Base-by-base conservation (phyloP, 1,284 basidiomycete species). In the Malassezia psittaci region DNA sequence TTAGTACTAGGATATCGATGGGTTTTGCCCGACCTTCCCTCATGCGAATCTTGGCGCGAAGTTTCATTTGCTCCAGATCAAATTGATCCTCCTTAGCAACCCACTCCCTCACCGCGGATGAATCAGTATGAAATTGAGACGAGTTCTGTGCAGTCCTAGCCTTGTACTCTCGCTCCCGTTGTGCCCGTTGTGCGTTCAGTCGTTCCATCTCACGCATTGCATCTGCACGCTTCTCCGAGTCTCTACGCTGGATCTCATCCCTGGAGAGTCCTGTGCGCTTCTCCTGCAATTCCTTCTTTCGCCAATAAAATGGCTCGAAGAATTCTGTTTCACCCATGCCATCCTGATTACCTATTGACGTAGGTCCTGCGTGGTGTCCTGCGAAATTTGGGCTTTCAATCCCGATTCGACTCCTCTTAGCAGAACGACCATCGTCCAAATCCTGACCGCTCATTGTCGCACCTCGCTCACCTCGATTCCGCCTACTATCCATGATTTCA, bases 101-200 rank as follows among this genome's bases (percentile, higher is more conserved):
- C 94, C 94, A 99, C 57, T 96, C 90, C 3, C 87, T 86, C 91
- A 96, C 96, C 66, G 93, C 88, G 13, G 85, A 89, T 24, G 89
- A 89, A 77, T 98, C 94, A 45, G 89, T 86, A 53, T 91, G 74
- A 51, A 90, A 81, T 53, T 87, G 85, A 83, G 90, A 80, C 51
- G 87, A 78, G 67, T 91, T 88, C 75, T 98, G 93, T 69, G 96
- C 89, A 68, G 98, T 93, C 24, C 91, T 79, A 34, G 94, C 76
- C 54, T 81, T 81, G 74, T 86, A 83, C 68, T 96, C 93, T 3
- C 83, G 84, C 72, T 99, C 94, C 52, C 94, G 80, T 70, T 96
- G 88, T 19, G 89, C 90, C 38, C 94, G 83, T 48, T 87, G 83
- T 65, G 81, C 83, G 73, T 94, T 96, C 67, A 99, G 78, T 57